phyloP scores from a whole-genome alignment of 768 basidiomycete genomes.

The Podaxis pistillaris region DNA sequence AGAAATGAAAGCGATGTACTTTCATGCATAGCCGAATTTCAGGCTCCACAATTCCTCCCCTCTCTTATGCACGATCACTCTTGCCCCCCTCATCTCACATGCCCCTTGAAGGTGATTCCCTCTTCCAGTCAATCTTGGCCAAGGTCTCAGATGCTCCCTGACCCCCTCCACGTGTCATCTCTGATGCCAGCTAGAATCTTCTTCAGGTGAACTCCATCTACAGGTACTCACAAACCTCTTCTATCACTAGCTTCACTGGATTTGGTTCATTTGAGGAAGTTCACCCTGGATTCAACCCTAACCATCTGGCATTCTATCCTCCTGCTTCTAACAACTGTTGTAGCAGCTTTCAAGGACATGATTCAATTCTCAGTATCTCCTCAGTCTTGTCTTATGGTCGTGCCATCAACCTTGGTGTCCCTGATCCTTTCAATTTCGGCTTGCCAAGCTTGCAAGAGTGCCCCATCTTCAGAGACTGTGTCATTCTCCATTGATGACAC shows the following conservation, averaged over 20 bases:
- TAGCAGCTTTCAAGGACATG: slow-evolving; percentile 42
- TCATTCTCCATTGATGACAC: slow-evolving; percentile 70
- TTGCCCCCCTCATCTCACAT: slow-evolving; percentile 41
- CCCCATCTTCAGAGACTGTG: slow-evolving; percentile 56
- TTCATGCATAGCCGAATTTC: not conserved
- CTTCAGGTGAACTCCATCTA: slow-evolving; percentile 23
- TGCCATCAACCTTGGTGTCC: slow-evolving; percentile 60
- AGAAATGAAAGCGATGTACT: no score
- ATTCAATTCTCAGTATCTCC: slow-evolving; percentile 70
- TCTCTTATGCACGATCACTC: slow-evolving; percentile 46
- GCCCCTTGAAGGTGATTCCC: slow-evolving; percentile 46
- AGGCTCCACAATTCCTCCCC: slow-evolving; percentile 48
- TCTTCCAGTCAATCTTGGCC: slow-evolving; percentile 55
- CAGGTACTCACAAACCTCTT: slow-evolving; percentile 42
- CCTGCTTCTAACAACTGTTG: slow-evolving; percentile 34
- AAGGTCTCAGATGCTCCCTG: slow-evolving; percentile 39
- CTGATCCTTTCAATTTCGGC: slow-evolving; percentile 76
- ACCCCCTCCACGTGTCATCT: slow-evolving; percentile 33
- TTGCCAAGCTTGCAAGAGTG: slow-evolving; percentile 52
- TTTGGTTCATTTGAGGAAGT: slow-evolving; percentile 80
- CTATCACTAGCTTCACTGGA: slow-evolving; percentile 65
- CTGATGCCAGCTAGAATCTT: slow-evolving; percentile 29
- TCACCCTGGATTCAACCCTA: slow-evolving; percentile 61
- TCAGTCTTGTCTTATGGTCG: slow-evolving; percentile 79
- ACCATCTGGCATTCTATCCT: slow-evolving; percentile 67